These are phyloP conservation scores for Blastobotrys serpentis DNA, from an alignment of 1,139 yeast species.

Conservation along the genomic window DNA sequence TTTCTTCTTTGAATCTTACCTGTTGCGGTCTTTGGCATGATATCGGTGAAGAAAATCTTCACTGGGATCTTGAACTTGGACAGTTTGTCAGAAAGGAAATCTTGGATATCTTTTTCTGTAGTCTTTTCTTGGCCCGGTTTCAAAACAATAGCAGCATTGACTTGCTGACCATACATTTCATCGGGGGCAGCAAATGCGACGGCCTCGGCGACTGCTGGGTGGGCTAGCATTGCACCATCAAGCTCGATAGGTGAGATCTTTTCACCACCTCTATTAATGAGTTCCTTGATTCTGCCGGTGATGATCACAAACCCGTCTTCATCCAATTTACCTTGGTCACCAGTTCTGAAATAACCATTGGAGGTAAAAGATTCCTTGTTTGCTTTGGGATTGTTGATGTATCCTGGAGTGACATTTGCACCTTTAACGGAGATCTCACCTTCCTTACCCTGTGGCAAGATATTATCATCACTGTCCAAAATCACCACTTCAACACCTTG, in stretches of 20 bases:
- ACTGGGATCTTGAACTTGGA: conserved; percentile 59
- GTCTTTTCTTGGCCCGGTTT: conserved; percentile 41
- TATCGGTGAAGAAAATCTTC: conserved; percentile 54
- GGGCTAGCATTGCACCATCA: conserved; percentile 55
- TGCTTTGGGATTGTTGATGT: conserved; percentile 65
- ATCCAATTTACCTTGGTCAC: conserved; percentile 66
- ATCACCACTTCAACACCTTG: conserved; percentile 64
- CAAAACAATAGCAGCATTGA: conserved; percentile 62
- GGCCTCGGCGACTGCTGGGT: conserved; percentile 62
- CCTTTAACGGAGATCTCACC: conserved; percentile 71
- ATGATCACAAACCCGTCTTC: conserved; percentile 55
- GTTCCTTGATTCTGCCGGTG: conserved; percentile 66
- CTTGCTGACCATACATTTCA: conserved; percentile 63
- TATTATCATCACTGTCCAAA: conserved; percentile 48
- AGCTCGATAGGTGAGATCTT: conserved; percentile 67
- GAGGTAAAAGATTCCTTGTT: conserved; percentile 60
- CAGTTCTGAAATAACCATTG: conserved; percentile 64
- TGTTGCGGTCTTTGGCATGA: conserved; percentile 67
- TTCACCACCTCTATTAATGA: conserved; percentile 69
- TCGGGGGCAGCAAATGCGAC: conserved; percentile 65
- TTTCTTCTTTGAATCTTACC: conserved; percentile 67
- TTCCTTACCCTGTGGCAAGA: conserved; percentile 48
- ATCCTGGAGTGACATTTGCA: conserved; percentile 65
- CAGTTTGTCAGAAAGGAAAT: conserved; percentile 46
- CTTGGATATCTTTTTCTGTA: conserved; percentile 46